Percentiles rank a stretch among this genome's conserved stretches.
Conservation (phyloP, 2,329 filamentous ascomycete species). For the Aspergillus sp. region DNA sequence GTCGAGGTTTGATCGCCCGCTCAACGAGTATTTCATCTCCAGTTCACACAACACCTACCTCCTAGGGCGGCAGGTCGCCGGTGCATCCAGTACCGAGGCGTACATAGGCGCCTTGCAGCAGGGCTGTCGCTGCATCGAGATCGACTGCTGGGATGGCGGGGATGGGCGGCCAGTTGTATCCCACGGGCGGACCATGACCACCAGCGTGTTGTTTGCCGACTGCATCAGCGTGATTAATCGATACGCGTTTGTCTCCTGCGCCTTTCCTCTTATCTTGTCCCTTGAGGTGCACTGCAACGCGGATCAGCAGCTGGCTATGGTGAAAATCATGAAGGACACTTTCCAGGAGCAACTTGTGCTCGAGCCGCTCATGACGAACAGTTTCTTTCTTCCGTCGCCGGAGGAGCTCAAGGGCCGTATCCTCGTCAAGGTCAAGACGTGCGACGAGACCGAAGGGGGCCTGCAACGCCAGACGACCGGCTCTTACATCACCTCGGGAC, state of each 20-base stretch:
- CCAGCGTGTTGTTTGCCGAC: constrained; percentile 78
- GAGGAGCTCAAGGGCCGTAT: constrained; percentile 76
- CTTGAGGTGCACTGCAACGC: constrained; percentile 88
- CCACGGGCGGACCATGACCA: constrained; percentile 83
- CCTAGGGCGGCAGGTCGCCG: constrained; percentile 78
- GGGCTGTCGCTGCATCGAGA: constrained; percentile 89
- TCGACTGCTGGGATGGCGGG: constrained; percentile 94
- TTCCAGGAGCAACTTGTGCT: constrained; percentile 74
- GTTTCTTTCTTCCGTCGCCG: constrained; percentile 67
- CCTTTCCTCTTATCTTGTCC: constrained; percentile 85
- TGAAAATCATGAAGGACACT: constrained; percentile 73
- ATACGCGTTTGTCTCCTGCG: constrained; percentile 82
- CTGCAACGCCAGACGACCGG: constrained; percentile 33
- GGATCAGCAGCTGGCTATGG: constrained; percentile 78
- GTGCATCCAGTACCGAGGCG: constrained; percentile 84
- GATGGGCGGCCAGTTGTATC: constrained; percentile 83
- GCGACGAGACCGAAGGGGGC: constrained; percentile 45
- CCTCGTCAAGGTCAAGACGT: constrained; percentile 88
- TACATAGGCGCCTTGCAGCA: constrained; percentile 83
- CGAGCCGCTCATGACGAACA: constrained; percentile 61
- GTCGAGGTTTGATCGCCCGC: constrained; percentile 64
- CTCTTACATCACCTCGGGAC: constrained; percentile 30
- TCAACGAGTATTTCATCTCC: constrained; percentile 97
- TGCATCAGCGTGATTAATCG: constrained; percentile 89
- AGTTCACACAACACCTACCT: constrained; percentile 99